phyloP scores from a whole-genome alignment of 2,329 filamentous ascomycete species.

The Myriosclerotinia curreyana region DNA sequence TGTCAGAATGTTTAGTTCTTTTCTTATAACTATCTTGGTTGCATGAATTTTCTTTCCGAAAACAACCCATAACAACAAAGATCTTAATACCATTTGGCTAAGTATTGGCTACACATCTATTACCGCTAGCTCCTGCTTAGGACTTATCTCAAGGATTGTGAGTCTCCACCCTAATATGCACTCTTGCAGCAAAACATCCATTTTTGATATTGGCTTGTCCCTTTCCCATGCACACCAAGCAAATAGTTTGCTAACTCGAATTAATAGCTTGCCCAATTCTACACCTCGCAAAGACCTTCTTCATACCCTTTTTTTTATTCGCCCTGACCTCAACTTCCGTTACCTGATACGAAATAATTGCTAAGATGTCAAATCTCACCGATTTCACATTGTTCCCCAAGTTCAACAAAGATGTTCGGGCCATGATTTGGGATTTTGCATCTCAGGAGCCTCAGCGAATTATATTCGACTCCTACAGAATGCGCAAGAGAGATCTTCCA shows the following conservation, averaged over 20 bases:
- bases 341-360: background rate
- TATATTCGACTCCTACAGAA: fast-evolving
- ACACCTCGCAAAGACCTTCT: too few species aligned
- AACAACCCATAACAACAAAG: background rate
- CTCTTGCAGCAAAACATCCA: too few species aligned
- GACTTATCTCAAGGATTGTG: background rate
- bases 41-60: background rate
- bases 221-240: too few species aligned
- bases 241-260: too few species aligned
- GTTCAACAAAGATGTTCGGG: background rate
- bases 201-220: too few species aligned
- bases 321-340: background rate
- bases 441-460: background rate
- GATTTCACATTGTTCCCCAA: constrained; percentile 1
- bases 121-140: too few species aligned
- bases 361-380: background rate
- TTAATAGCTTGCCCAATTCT: too few species aligned
- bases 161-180: too few species aligned
- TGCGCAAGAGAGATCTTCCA: too few species aligned
- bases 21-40: background rate
- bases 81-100: too few species aligned
- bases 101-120: too few species aligned
- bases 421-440: background rate
- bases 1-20: background rate
- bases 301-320: too few species aligned